Evolutionary conservation across 352 stramenopile genomes (phyloP).

Genomic region (Phytophthora tentaculata): DNA sequence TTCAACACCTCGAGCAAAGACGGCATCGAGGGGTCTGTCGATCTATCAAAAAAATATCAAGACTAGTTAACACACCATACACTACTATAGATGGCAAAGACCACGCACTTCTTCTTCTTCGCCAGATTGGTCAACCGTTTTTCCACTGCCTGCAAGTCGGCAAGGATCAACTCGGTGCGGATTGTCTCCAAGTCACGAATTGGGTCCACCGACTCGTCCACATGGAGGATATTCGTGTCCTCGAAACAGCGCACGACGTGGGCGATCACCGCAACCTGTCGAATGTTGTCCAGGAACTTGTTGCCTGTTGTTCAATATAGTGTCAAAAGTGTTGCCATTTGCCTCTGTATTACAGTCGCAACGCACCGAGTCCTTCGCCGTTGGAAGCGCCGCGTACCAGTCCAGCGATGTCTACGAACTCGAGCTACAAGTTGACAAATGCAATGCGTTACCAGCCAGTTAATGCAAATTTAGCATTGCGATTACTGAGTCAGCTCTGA

Average conservation of each 20-base stretch:
- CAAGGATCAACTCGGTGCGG: slow-evolving; percentile 96
- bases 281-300: slow-evolving; percentile 90
- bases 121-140: slow-evolving; percentile 63
- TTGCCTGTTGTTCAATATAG: slow-evolving; percentile 59
- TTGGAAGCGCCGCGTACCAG: slow-evolving; percentile 83
- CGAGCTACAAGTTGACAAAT: slow-evolving; percentile 54
- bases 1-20: slow-evolving; percentile 67
- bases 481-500: slow-evolving; percentile 2
- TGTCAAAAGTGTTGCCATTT: too few relatives aligned
- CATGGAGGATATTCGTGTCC: slow-evolving; percentile 98
- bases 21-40: slow-evolving; percentile 57
- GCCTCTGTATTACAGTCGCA: not conserved
- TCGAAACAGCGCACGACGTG: slow-evolving; percentile 98
- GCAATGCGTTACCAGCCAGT: slow-evolving; percentile 15
- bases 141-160: slow-evolving; percentile 84
- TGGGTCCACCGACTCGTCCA: slow-evolving; percentile 96
- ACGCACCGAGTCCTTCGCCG: slow-evolving; percentile 74
- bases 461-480: slow-evolving; percentile 2
- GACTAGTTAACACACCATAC: not conserved
- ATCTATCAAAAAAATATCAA: slow-evolving; percentile 39
- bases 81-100: not conserved
- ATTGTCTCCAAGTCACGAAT: slow-evolving; percentile 98
- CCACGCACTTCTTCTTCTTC: slow-evolving; percentile 83
- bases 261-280: slow-evolving; percentile 80
- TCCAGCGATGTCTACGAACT: slow-evolving; percentile 90